These are phyloP conservation scores for Cyathus striatus DNA, from an alignment of 768 basidiomycete genomes.

Conservation along the genomic window DNA sequence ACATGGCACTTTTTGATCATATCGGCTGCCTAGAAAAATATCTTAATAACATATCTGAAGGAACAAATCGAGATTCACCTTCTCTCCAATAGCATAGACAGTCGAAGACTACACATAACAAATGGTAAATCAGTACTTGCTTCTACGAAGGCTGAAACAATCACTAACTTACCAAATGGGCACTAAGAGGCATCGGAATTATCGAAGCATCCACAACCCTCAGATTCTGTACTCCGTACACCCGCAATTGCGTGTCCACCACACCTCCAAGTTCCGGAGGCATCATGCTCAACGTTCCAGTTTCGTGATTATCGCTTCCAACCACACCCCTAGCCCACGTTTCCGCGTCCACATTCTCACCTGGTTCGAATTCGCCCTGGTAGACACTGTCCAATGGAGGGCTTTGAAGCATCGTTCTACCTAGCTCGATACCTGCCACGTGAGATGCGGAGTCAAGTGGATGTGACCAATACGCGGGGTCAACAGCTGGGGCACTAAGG, in stretches of 20 bases:
- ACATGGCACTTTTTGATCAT: too few species aligned
- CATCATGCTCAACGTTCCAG: slow-evolving; percentile 35
- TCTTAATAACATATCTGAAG: background rate
- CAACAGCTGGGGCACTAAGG: slow-evolving; percentile 37
- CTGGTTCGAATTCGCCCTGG: slow-evolving; percentile 25
- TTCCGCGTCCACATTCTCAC: slow-evolving; percentile 15
- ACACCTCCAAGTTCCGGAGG: slow-evolving; percentile 31
- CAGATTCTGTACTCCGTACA: slow-evolving; percentile 29
- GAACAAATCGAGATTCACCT: slow-evolving; percentile 7
- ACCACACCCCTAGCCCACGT: slow-evolving; percentile 19
- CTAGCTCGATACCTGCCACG: slow-evolving; percentile 24
- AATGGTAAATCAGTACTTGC: slow-evolving; percentile 1
- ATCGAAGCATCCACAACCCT: slow-evolving; percentile 29
- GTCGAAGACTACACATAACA: slow-evolving; percentile 11
- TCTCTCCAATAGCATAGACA: slow-evolving; percentile 24
- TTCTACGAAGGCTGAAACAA: background rate
- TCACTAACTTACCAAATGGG: slow-evolving; percentile 18
- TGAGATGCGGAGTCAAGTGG: slow-evolving; percentile 24
- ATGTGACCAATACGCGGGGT: slow-evolving; percentile 40
- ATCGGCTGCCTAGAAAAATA: slow-evolving; percentile 8
- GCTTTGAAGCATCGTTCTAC: slow-evolving; percentile 18
- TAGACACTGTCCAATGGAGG: slow-evolving; percentile 24
- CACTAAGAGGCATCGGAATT: slow-evolving; percentile 26
- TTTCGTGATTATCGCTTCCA: slow-evolving; percentile 25
- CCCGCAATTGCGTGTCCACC: slow-evolving; percentile 26